Evolutionary conservation across 2,329 filamentous ascomycete species (phyloP).

Genomic region (Calonectria naviculata): DNA sequence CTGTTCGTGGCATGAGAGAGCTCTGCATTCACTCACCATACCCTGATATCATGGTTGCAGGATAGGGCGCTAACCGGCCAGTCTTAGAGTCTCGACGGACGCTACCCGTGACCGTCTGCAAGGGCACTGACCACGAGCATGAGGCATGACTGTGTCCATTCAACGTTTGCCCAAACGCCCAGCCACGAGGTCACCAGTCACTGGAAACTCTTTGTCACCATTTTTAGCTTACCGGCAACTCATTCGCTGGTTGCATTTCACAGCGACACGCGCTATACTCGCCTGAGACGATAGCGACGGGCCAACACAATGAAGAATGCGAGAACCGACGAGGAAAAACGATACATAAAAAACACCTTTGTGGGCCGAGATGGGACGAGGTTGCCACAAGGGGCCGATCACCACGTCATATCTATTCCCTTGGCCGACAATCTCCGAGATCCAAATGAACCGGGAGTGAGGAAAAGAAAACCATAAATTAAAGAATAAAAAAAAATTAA

Average conservation of each 20-base stretch:
- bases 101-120: conserved; percentile 23
- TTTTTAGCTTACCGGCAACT: conserved; percentile 8
- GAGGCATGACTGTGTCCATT: background rate
- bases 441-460: background rate
- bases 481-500: background rate
- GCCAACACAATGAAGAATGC: background rate
- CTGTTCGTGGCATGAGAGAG: background rate
- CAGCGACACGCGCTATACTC: conserved; percentile 13
- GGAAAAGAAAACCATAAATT: background rate
- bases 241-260: conserved; percentile 12
- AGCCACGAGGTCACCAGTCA: conserved; percentile 2
- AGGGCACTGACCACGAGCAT: background rate
- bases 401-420: background rate
- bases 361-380: conserved; percentile 1
- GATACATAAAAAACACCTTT: background rate
- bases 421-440: background rate
- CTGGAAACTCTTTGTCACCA: conserved; percentile 5
- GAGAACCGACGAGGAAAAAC: background rate
- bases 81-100: conserved; percentile 26
- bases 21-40: background rate
- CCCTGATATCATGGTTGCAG: conserved; percentile 12
- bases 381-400: background rate
- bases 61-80: conserved; percentile 26
- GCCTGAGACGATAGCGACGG: background rate
- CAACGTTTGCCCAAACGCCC: background rate